Conservation (phyloP, 1,284 basidiomycete genomes). For the Heterobasidion occidentale region DNA sequence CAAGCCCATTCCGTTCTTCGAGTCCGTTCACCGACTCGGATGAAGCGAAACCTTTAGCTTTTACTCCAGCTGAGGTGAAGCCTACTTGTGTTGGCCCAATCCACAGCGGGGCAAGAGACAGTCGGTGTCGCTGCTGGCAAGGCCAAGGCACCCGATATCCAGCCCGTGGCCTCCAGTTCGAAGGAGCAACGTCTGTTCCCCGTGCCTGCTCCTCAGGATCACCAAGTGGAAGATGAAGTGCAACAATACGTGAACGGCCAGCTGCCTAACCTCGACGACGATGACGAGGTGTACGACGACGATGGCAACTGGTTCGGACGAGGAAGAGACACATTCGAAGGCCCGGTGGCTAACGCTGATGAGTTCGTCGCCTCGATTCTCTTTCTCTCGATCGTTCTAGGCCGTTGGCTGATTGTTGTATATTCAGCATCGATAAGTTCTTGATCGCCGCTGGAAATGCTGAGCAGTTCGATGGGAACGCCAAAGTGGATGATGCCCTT, state of each 20-base stretch:
- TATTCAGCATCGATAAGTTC: slow-evolving; percentile 45
- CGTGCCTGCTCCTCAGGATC: not conserved
- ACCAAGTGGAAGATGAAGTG: not conserved
- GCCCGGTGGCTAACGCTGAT: slow-evolving; percentile 36
- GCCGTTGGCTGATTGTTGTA: not conserved
- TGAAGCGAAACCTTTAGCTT: not conserved
- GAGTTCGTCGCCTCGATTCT: slow-evolving; percentile 30
- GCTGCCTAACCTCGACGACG: slow-evolving; percentile 7
- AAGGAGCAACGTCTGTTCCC: not conserved
- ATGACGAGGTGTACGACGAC: slow-evolving; percentile 25
- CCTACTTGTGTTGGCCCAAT: not conserved
- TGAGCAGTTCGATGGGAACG: slow-evolving; percentile 47
- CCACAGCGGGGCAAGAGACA: not conserved
- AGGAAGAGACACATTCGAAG: slow-evolving; percentile 34
- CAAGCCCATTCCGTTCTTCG: not conserved
- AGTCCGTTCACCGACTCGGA: slow-evolving; percentile 1
- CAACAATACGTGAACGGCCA: slow-evolving; percentile 6
- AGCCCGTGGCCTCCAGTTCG: not conserved
- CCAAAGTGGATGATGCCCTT: slow-evolving; percentile 41
- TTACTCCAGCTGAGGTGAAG: not conserved
- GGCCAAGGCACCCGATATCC: not conserved
- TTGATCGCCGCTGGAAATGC: slow-evolving; percentile 46
- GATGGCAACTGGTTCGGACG: slow-evolving; percentile 39
- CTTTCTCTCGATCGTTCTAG: not conserved
- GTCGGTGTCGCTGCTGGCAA: not conserved